Evolutionary conservation across 2,329 filamentous ascomycete genomes (phyloP).

Genomic region (Fusarium illudens): DNA sequence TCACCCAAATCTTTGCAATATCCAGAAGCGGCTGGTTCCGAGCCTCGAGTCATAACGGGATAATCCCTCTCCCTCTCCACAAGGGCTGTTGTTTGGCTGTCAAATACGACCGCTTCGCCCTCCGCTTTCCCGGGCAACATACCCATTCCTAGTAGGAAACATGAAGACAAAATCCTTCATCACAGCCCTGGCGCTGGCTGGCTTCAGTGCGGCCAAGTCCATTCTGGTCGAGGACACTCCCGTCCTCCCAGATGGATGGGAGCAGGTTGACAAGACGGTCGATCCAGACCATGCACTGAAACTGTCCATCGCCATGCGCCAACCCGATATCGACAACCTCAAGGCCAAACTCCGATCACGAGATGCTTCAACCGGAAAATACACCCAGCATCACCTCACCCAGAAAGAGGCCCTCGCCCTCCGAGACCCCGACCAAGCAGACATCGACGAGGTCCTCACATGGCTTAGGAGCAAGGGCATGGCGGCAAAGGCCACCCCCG

Average conservation of each 20-base stretch:
- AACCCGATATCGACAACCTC: slow-evolving; percentile 43
- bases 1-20: background rate
- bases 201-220: slow-evolving; percentile 32
- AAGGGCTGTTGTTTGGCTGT: background rate
- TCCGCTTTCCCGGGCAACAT: background rate
- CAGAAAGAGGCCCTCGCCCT: slow-evolving; percentile 48
- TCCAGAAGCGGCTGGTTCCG: background rate
- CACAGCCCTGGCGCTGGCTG: slow-evolving; percentile 35
- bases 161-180: slow-evolving; percentile 29
- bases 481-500: slow-evolving; percentile 39
- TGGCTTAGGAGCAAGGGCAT: slow-evolving; percentile 56
- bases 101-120: background rate
- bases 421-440: slow-evolving; percentile 46
- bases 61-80: background rate
- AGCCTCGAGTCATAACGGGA: background rate
- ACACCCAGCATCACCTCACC: slow-evolving; percentile 44
- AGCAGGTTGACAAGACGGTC: slow-evolving; percentile 32
- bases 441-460: slow-evolving; percentile 48
- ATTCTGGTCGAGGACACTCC: slow-evolving; percentile 42
- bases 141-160: background rate
- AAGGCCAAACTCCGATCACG: slow-evolving; percentile 36
- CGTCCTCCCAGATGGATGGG: slow-evolving; percentile 45
- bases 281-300: slow-evolving; percentile 38
- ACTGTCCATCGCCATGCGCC: slow-evolving; percentile 47
- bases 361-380: slow-evolving; percentile 18